Conservation (phyloP, 345 rosid species). For the Leavenworthia alabamica region DNA sequence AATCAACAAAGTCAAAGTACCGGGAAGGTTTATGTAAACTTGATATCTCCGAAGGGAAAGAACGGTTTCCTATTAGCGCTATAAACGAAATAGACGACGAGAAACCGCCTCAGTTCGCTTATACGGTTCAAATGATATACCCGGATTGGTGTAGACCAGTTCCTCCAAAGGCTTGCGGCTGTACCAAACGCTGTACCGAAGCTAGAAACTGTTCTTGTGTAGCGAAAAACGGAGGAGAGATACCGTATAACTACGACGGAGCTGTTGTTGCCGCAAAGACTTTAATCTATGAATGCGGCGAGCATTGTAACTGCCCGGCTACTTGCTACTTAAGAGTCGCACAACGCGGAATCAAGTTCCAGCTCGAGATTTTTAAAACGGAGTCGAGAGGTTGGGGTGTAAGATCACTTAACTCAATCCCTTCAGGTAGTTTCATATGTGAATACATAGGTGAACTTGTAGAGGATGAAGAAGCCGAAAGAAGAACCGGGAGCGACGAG, state of each 20-base stretch:
- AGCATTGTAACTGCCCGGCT: slow-evolving; percentile 34
- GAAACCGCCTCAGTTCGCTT: slow-evolving; percentile 61
- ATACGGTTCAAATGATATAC: slow-evolving; percentile 47
- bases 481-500: slow-evolving; percentile 67
- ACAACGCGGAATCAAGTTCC: slow-evolving; percentile 65
- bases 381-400: too few relatives aligned
- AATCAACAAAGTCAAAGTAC: slow-evolving; percentile 33
- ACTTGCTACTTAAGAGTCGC: slow-evolving; percentile 69
- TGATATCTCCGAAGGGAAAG: slow-evolving; percentile 71
- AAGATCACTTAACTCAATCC: too few relatives aligned
- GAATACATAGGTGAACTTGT: slow-evolving; percentile 85
- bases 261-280: too few relatives aligned
- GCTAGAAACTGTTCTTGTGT: slow-evolving; percentile 46
- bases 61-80: slow-evolving; percentile 43
- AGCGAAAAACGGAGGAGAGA: slow-evolving; percentile 61
- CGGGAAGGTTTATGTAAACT: slow-evolving; percentile 59
- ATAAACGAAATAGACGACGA: too few relatives aligned
- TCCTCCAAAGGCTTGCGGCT: slow-evolving; percentile 53
- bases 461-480: slow-evolving; percentile 72
- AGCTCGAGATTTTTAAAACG: slow-evolving; percentile 81
- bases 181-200: slow-evolving; percentile 50
- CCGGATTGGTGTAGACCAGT: slow-evolving; percentile 44
- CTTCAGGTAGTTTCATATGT: slow-evolving; percentile 80
- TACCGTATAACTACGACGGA: slow-evolving; percentile 73
- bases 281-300: too few relatives aligned